Conservation (phyloP, 371 early-diverging fungal genomes). For the Rhizopus arrhizus region DNA sequence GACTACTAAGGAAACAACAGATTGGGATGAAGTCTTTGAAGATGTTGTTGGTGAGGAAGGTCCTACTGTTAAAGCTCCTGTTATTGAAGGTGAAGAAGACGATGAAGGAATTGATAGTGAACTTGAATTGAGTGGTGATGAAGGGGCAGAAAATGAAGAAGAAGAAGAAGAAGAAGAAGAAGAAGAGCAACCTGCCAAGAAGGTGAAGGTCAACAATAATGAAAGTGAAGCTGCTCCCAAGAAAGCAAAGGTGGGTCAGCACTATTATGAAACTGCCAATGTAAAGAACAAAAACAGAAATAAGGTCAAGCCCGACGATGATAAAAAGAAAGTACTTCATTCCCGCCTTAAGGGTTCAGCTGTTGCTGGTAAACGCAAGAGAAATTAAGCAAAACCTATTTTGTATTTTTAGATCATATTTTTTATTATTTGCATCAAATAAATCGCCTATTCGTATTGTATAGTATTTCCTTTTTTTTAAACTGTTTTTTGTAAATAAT, state of each 20-base stretch:
- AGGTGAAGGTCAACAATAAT: constrained; percentile 37
- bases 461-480: background rate
- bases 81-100: constrained; percentile 43
- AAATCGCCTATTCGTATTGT: background rate
- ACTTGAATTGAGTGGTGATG: constrained; percentile 58
- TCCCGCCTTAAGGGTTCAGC: constrained; percentile 50
- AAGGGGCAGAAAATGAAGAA: constrained; percentile 35
- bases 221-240: constrained; percentile 45
- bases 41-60: constrained; percentile 76
- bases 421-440: too few relatives aligned
- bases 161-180: constrained; percentile 39
- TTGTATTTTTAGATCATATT: background rate
- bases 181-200: constrained; percentile 31
- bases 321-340: constrained; percentile 44
- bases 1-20: constrained; percentile 61
- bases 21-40: constrained; percentile 91
- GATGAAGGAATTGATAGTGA: constrained; percentile 61
- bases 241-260: constrained; percentile 75
- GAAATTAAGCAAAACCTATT: constrained; percentile 22
- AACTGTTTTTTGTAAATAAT: too few relatives aligned
- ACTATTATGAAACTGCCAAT: constrained; percentile 89
- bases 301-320: constrained; percentile 71
- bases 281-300: constrained; percentile 90
- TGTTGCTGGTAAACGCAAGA: constrained; percentile 44
- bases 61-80: constrained; percentile 48